phyloP scores from a whole-genome alignment of 257 asterid genomes.

The Echites panduratus region DNA sequence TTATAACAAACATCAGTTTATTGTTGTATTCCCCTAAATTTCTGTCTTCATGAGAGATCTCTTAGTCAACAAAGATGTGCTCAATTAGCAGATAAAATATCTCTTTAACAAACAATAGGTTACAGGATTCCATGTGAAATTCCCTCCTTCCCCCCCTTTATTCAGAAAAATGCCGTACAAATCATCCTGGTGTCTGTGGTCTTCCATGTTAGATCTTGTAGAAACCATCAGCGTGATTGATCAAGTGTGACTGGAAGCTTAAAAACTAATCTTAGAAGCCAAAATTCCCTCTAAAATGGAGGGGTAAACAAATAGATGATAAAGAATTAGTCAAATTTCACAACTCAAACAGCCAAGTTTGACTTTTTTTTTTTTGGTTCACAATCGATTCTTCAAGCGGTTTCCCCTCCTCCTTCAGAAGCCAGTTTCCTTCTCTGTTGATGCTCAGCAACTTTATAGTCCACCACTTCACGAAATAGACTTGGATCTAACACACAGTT shows the following conservation, averaged over 20 bases:
- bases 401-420: slow-evolving; percentile 12
- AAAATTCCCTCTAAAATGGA: slow-evolving; percentile 12
- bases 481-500: slow-evolving; percentile 65
- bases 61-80: neutral
- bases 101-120: neutral
- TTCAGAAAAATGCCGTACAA: too few relatives aligned
- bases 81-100: neutral
- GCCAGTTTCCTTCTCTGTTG: slow-evolving; percentile 75
- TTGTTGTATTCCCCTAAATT: neutral
- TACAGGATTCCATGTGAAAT: neutral
- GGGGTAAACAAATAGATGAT: slow-evolving; percentile 8
- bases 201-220: neutral
- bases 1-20: neutral
- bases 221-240: too few relatives aligned
- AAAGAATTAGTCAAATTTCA: slow-evolving; percentile 1
- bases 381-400: slow-evolving; percentile 9
- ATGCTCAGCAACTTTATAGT: slow-evolving; percentile 90
- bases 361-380: neutral
- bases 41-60: too few relatives aligned
- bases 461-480: slow-evolving; percentile 80
- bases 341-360: neutral
- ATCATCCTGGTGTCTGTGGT: neutral
- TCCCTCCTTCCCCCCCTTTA: too few relatives aligned
- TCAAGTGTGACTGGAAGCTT: too few relatives aligned
- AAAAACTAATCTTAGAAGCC: slow-evolving; percentile 9